phyloP scores from a whole-genome alignment of 768 basidiomycete genomes.

The Amanita brunnescens region DNA sequence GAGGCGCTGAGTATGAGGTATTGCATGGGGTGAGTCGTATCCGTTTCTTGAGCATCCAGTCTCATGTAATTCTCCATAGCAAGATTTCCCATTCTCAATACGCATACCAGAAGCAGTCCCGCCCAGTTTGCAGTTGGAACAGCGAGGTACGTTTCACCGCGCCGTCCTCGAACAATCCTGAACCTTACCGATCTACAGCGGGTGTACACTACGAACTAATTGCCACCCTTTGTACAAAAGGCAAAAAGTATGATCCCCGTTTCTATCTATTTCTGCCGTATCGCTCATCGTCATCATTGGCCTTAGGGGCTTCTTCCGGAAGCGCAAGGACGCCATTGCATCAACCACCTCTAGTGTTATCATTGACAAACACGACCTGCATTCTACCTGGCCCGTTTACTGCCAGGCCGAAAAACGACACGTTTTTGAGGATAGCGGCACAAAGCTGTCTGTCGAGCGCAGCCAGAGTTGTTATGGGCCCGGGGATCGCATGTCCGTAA shows the following conservation, averaged over 20 bases:
- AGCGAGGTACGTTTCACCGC: conserved; percentile 40
- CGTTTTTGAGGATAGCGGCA: conserved; percentile 52
- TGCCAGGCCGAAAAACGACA: conserved; percentile 69
- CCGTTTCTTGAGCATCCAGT: background rate
- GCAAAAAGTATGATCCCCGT: conserved; percentile 59
- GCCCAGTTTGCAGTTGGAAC: conserved; percentile 74
- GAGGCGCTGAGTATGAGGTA: conserved; percentile 49
- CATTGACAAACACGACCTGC: conserved; percentile 91
- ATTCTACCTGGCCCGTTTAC: conserved; percentile 90
- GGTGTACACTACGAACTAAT: conserved; percentile 89
- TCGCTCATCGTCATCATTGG: conserved; percentile 7
- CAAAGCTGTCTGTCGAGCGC: conserved; percentile 71
- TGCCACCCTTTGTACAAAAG: conserved; percentile 77
- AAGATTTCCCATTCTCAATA: conserved; percentile 85
- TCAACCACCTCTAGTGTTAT: conserved; percentile 51
- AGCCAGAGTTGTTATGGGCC: conserved; percentile 77
- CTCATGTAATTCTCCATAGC: conserved; percentile 31
- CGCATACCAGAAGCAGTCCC: conserved; percentile 91
- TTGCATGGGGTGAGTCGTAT: conserved; percentile 53
- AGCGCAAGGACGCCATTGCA: conserved; percentile 61
- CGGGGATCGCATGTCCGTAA: conserved; percentile 68
- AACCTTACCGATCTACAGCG: conserved; percentile 30
- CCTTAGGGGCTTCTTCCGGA: conserved; percentile 70
- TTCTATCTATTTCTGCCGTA: background rate
- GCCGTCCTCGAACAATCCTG: background rate